A percentile compares a stretch with the other conserved stretches of the same genome.
phyloP scores from a whole-genome alignment of 345 rosid genomes.

The Rhodamnia rubescens region DNA sequence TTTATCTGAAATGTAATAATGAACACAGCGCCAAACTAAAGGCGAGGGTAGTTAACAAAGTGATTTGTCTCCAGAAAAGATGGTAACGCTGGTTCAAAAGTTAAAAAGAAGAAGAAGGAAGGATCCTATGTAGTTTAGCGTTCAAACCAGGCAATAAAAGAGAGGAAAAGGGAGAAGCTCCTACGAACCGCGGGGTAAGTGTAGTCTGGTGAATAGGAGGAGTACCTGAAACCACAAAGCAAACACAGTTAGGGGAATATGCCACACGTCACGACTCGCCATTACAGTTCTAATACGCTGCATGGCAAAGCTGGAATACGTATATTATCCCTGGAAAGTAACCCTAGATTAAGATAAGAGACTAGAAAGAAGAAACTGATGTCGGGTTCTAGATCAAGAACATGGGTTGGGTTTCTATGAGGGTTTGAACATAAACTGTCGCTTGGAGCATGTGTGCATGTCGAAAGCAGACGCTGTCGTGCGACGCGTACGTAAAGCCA shows the following conservation, averaged over 20 bases:
- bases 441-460: background rate
- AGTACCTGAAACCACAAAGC: constrained; percentile 51
- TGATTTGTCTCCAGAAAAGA: background rate
- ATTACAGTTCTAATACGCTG: background rate
- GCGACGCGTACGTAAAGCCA: background rate
- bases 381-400: background rate
- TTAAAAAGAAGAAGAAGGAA: background rate
- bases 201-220: constrained; percentile 83
- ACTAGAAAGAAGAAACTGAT: background rate
- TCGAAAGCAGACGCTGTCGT: background rate
- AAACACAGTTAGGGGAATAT: background rate
- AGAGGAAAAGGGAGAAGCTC: background rate
- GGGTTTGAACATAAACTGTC: background rate
- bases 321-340: background rate
- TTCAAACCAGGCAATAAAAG: background rate
- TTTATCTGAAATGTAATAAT: background rate
- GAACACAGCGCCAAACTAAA: background rate
- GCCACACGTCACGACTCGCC: background rate
- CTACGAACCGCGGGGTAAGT: constrained; percentile 77
- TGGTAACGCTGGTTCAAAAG: background rate
- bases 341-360: background rate
- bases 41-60: background rate
- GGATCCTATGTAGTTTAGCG: background rate
- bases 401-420: background rate
- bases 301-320: background rate